Base-by-base conservation (phyloP, 2,329 filamentous ascomycete species). In the Colletotrichum zoysiae region DNA sequence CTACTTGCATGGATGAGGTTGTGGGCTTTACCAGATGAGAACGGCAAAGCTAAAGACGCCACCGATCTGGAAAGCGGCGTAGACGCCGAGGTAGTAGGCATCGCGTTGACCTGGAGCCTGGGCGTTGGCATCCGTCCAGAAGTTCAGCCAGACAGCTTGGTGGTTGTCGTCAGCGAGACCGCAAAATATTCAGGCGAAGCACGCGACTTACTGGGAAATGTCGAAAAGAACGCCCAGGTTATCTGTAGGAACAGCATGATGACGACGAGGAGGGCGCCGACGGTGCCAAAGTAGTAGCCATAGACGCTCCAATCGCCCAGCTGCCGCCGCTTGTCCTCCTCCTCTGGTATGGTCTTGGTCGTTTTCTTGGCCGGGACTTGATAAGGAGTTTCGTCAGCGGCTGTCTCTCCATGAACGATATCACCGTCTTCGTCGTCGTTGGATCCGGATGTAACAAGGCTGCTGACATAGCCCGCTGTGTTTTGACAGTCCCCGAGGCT, bases 391-490 rank as follows among this genome's bases (percentile, higher is more conserved):
- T 20, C 20, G 16, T 71, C 56, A 7, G 14, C 23, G 30, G n/a
- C 2, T 18, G 20, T 5, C 4, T 70, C 48, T 20, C 30, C 2
- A 9, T 30, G 18, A 16, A 26, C 20, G 6, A 18, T 18, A 18
- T 20, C 26, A 5, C 40, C 33, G 30, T 12, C 35, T 26, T 26
- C 20, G 3, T 26, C 20, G 3, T 26, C 38, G 16, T 58, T 33
- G 16, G 67, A 48, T 9, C 30, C 38, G 5, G 23, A 40, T 5
- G 62, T 14, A 0, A 78, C 74, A 33, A 81, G 78, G 50, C 73
- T 75, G 5, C 77, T 77, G 16, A 83, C 76, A 62, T 82, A 82
- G 26, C 80, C 79, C 12, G 78, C 78, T 8, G 76, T 68, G 0
- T 71, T 67, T 55, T 77, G 78, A n/a, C 83, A 76, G 9, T 78